Base-by-base conservation (phyloP, 495 filamentous ascomycete genomes). In the Cladorrhinum samala region DNA sequence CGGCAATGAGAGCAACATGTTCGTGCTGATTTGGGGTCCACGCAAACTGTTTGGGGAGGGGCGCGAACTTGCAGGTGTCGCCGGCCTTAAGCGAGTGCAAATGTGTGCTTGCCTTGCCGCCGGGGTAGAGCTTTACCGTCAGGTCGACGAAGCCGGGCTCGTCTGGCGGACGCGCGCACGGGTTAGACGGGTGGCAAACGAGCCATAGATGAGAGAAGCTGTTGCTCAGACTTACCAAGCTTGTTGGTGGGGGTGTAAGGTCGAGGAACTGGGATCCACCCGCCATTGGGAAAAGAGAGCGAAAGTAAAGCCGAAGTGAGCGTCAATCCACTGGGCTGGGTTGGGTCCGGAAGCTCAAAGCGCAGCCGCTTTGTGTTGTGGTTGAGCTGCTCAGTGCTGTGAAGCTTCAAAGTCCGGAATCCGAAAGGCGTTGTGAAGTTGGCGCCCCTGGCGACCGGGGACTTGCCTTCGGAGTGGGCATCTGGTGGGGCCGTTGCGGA, bases 321-420 rank as follows among this genome's bases (percentile, higher is more conserved):
- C 2, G 62, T 40, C 3, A 85, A 57, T 1, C 83, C 83, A 57
- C 77, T 80, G 27, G 68, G 59, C 37, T 61, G 60, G 7, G 68
- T 63, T n/a, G 64, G 41, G 17, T 78, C 70, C 0, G 83, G 82
- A 8, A 85, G 72, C 53, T 79, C 77, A 42, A 87, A 87, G 3
- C 78, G 72, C 45, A 87, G 65, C 30, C 74, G 73, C 60, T 84
- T 86, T 3, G 81, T 85, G 55, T 87, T 83, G 66, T 84, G 81
- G 60, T 81, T 86, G 47, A 86, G 72, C 1, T 67, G 55, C 57
- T 84, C 74, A 45, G 75, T 70, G 60, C 78, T 81, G 39, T 74
- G 63, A 0, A 78, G 66, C 39, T 64, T 53, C 3, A 78, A 67
- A 13, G 62, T 68, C 37, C 66, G 54, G 54, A 74, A 72, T 43